Evolutionary conservation across 495 filamentous ascomycete species (phyloP).

Genomic region (Astrothelium subdiscretum): DNA sequence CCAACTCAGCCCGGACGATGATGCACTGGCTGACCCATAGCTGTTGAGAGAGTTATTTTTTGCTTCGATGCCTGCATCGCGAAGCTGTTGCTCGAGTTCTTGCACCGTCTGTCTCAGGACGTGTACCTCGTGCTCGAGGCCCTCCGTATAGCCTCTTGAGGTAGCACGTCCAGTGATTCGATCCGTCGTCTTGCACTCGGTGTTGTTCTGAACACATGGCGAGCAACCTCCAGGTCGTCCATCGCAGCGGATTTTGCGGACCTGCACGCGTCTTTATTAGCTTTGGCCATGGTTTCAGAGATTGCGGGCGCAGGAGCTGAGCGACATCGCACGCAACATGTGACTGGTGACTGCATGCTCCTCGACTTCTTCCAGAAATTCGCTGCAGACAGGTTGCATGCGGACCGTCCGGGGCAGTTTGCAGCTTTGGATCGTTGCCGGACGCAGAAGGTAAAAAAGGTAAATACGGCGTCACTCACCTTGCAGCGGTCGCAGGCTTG

Average conservation of each 20-base stretch:
- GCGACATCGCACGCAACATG: neutral
- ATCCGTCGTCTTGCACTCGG: slow-evolving; percentile 72
- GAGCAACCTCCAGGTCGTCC: slow-evolving; percentile 58
- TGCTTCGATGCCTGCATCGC: slow-evolving; percentile 23
- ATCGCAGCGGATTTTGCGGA: slow-evolving; percentile 79
- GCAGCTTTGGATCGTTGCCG: no score
- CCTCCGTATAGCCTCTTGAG: slow-evolving; percentile 52
- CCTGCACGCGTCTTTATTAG: slow-evolving; percentile 31
- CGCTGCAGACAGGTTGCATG: neutral
- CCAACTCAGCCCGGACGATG: neutral
- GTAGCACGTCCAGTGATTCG: slow-evolving; percentile 73
- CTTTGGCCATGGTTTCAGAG: neutral
- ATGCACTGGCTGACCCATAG: neutral
- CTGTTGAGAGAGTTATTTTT: slow-evolving; percentile 2
- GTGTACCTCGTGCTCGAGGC: slow-evolving; percentile 42
- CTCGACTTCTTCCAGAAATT: neutral
- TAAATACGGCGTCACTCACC: slow-evolving; percentile 36
- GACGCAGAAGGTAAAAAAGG: neutral
- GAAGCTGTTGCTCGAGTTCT: slow-evolving; percentile 27
- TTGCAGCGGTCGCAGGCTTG: slow-evolving; percentile 91
- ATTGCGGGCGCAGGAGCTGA: neutral
- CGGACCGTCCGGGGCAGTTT: slow-evolving; percentile 2
- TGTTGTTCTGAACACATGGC: slow-evolving; percentile 57
- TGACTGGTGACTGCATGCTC: no score
- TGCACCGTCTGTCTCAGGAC: slow-evolving; percentile 19